Evolutionary conservation across 495 filamentous ascomycete genomes (phyloP).

Genomic region (Aspergillus homomorphus): DNA sequence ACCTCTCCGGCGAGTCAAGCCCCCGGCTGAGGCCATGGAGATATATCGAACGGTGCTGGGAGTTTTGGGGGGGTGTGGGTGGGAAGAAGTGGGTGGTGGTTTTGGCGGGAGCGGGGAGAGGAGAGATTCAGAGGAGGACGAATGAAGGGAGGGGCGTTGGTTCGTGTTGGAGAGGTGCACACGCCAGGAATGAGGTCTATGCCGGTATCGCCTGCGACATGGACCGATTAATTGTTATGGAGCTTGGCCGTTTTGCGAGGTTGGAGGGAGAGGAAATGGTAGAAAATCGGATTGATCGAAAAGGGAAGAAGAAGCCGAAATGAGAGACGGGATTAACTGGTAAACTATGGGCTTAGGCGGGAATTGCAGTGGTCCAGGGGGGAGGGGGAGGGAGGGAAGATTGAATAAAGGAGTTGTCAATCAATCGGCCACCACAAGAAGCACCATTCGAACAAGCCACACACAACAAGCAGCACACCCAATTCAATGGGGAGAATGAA

Average conservation of each 20-base stretch:
- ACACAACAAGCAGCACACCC: no score
- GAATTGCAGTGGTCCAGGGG: constrained; percentile 4
- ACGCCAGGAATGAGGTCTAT: constrained; percentile 23
- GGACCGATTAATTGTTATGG: constrained; percentile 1
- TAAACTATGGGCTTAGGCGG: neutral
- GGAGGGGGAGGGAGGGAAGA: neutral
- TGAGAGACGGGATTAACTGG: constrained; percentile 7
- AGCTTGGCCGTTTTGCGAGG: neutral
- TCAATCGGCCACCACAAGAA: neutral
- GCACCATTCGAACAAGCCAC: neutral
- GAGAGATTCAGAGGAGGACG: neutral
- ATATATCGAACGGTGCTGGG: constrained; percentile 17
- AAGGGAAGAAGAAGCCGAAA: constrained; percentile 9
- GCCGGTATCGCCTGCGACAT: constrained; percentile 30
- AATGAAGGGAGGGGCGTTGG: neutral
- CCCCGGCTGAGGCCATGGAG: constrained; percentile 63
- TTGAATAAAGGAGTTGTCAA: constrained; percentile 4
- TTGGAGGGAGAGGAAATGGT: neutral
- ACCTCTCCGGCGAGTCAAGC: constrained; percentile 75
- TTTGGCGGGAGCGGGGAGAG: neutral
- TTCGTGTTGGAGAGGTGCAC: neutral
- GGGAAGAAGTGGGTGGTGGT: constrained; percentile 8
- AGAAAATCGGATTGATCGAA: constrained; percentile 10
- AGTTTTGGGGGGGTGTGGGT: constrained; percentile 20
- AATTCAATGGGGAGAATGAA: neutral